A percentile compares a stretch with the other conserved stretches of the same genome.
phyloP scores from a whole-genome alignment of 352 stramenopile species.

The Nothophytophthora sp. region DNA sequence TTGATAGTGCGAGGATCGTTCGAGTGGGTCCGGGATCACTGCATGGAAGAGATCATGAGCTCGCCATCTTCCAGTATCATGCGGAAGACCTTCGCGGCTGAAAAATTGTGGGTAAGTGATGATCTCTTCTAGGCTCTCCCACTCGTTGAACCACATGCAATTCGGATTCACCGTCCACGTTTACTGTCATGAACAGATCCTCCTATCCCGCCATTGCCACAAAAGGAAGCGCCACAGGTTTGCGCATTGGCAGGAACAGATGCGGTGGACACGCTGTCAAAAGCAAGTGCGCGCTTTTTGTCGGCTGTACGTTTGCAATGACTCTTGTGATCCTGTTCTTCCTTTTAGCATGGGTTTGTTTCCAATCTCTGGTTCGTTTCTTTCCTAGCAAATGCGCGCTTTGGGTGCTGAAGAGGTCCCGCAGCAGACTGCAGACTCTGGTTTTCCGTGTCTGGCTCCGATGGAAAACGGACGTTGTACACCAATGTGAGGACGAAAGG shows the following conservation, averaged over 20 bases:
- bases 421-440: slow-evolving; percentile 21
- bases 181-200: slow-evolving; percentile 12
- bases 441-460: slow-evolving; percentile 28
- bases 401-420: slow-evolving; percentile 38
- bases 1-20: background rate
- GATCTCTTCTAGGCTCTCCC: background rate
- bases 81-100: slow-evolving; percentile 36
- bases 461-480: slow-evolving; percentile 22
- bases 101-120: slow-evolving; percentile 49
- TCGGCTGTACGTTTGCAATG: slow-evolving; percentile 34
- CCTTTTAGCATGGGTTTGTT: background rate
- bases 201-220: slow-evolving; percentile 10
- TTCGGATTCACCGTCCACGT: background rate
- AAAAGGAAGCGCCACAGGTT: slow-evolving; percentile 15
- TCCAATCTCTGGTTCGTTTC: background rate
- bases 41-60: slow-evolving; percentile 40
- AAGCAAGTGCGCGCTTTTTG: slow-evolving; percentile 40
- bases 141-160: background rate
- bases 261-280: slow-evolving; percentile 18
- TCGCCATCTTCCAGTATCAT: slow-evolving; percentile 17
- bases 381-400: slow-evolving; percentile 46
- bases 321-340: background rate
- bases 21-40: slow-evolving; percentile 54
- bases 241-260: slow-evolving; percentile 25
- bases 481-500: slow-evolving; percentile 37